Conservation (phyloP, 495 filamentous ascomycete species). For the Tetracladium marchalianum region DNA sequence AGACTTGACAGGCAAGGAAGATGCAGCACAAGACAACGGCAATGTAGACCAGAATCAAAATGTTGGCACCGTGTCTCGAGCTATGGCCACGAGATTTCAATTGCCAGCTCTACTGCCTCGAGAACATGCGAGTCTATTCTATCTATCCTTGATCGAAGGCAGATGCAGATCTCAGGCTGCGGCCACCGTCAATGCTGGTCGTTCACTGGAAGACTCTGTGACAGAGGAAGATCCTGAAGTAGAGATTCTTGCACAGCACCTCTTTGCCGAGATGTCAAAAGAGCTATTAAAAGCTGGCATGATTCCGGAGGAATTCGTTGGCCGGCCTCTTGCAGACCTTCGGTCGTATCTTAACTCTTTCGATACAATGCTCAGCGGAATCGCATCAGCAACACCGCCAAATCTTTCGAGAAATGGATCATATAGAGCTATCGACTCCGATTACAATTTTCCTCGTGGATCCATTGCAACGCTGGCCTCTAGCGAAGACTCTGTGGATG, state of each 20-base stretch:
- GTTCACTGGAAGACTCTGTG: conserved; percentile 6
- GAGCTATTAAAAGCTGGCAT: conserved; percentile 15
- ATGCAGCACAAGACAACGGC: neutral
- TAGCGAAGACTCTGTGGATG: too few relatives aligned
- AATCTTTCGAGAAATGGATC: neutral
- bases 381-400: conserved; percentile 1
- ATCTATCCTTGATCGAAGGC: conserved; percentile 20
- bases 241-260: conserved; percentile 6
- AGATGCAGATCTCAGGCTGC: conserved; percentile 18
- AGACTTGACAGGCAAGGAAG: neutral
- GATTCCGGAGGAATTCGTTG: conserved; percentile 10
- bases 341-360: conserved; percentile 9
- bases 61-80: conserved; percentile 3
- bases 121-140: conserved; percentile 14
- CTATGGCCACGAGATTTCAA: neutral
- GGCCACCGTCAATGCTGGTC: conserved; percentile 10
- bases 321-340: conserved; percentile 4
- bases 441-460: too few relatives aligned
- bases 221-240: conserved; percentile 16
- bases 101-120: conserved; percentile 11
- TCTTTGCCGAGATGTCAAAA: conserved; percentile 15
- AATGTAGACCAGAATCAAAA: neutral
- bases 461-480: too few relatives aligned
- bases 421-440: too few relatives aligned
- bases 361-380: conserved; percentile 12